Base-by-base conservation (phyloP, 140 eudicot genomes). In the Cichorium intybus region DNA sequence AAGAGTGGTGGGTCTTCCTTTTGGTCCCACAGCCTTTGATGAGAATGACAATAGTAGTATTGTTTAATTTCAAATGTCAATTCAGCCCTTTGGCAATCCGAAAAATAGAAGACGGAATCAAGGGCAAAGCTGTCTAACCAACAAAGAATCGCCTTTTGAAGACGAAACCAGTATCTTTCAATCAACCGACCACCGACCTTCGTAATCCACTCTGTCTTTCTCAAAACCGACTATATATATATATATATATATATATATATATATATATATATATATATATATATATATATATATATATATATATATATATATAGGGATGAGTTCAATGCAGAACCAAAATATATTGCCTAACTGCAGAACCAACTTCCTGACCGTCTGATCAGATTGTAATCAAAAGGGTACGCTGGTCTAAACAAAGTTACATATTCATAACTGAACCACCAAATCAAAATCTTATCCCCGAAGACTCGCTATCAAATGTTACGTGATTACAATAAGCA, bases 131-230 rank as follows among this genome's bases (percentile, higher is more conserved):
- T 41, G 73, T 54, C 64, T 3, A 11, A 31, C 2, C 7, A 37
- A 37, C 6, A 15, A 54, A 53, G n/a, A 35, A 14, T 66, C 26
- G 62, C 17, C 23, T 37, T 68, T 37, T 68, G 45, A 39, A 66
- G 51, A 50, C 2, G 34, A 68, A 68, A 68, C 17, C n/a, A 23
- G 47, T 55, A 55, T 28, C 64, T 11, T 45, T 27, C 73, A 17
- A 56, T 31, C 59, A 34, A 53, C 72, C 72, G 72, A 66, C 73
- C 73, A 68, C 64, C 73, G 64, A 41, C 56, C 33, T 34, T 17
- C 23, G 21, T 61, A 18, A 48, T 59, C 70, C 28, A 46, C 48
- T 8, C 48, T 41, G 12, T 20, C 31, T 62, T 24, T 18, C 55
- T 7, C 47, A n/a, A n/a, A n/a, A n/a, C n/a, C n/a, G n/a, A n/a